A percentile compares a stretch with the other conserved stretches of the same genome.
phyloP scores from a whole-genome alignment of 768 basidiomycete genomes.

The Butyriboletus loyo region DNA sequence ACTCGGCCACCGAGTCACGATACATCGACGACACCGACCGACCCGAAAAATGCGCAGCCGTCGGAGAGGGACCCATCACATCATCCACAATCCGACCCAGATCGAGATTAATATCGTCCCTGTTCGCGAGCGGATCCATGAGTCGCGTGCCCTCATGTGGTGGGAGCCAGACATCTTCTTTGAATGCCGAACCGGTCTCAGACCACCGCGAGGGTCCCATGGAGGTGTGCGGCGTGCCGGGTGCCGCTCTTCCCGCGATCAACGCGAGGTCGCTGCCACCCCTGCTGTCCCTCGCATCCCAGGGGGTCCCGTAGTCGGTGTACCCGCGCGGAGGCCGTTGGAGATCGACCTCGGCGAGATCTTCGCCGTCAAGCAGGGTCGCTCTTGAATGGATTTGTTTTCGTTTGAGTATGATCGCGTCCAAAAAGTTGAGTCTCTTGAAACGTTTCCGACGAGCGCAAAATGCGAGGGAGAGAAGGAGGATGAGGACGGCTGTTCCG shows the following conservation, averaged over 20 bases:
- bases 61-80: constrained; percentile 42
- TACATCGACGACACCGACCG: constrained; percentile 24
- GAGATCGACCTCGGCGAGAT: constrained; percentile 14
- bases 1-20: constrained; percentile 7
- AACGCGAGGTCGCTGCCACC: not conserved
- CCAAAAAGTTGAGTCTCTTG: constrained; percentile 30
- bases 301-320: constrained; percentile 19
- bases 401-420: constrained; percentile 26
- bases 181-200: constrained; percentile 46
- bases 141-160: constrained; percentile 31
- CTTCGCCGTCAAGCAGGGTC: constrained; percentile 26
- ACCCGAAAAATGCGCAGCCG: constrained; percentile 19
- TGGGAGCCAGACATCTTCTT: constrained; percentile 45
- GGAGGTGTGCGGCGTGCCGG: not conserved
- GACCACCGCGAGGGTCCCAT: constrained; percentile 14
- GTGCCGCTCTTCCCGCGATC: not conserved
- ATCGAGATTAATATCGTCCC: constrained; percentile 31
- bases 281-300: constrained; percentile 10
- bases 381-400: constrained; percentile 18
- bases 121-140: constrained; percentile 14
- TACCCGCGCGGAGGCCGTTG: constrained; percentile 10
- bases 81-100: constrained; percentile 44
- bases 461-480: constrained; percentile 37
- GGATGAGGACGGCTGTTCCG: constrained; percentile 35
- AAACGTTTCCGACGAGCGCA: constrained; percentile 36